phyloP scores from a whole-genome alignment of 2,329 filamentous ascomycete genomes.

The Thielaviopsis musarum region DNA sequence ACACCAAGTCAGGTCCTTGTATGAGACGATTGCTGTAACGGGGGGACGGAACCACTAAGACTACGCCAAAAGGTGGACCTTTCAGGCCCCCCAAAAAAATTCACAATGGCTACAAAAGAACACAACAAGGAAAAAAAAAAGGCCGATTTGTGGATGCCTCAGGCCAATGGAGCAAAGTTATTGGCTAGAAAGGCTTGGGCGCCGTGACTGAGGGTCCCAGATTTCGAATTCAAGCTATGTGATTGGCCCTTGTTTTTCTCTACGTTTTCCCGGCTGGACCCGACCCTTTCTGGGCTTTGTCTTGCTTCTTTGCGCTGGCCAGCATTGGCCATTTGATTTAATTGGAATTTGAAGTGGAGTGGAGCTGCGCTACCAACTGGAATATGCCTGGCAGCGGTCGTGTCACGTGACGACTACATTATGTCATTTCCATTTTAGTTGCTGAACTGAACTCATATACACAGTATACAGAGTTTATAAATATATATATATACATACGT shows the following conservation, averaged over 20 bases:
- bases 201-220: constrained; percentile 1
- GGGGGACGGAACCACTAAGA: not conserved
- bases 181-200: not conserved
- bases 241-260: constrained; percentile 4
- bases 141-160: constrained; percentile 8
- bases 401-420: not conserved
- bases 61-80: constrained; percentile 3
- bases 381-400: not conserved
- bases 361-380: not conserved
- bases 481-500: not conserved
- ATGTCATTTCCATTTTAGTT: not conserved
- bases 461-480: not conserved
- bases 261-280: constrained; percentile 10
- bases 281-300: constrained; percentile 2
- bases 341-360: not conserved
- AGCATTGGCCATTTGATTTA: not conserved
- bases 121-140: not conserved
- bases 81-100: constrained; percentile 5
- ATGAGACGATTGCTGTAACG: not conserved
- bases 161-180: constrained; percentile 5
- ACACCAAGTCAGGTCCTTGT: not conserved
- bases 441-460: not conserved
- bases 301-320: not conserved
- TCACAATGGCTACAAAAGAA: not conserved
- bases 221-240: constrained; percentile 9